Evolutionary conservation across 495 filamentous ascomycete genomes (phyloP), one percentile per base, ranked within the genome.

Genomic region (Annulohypoxylon nitens): DNA sequence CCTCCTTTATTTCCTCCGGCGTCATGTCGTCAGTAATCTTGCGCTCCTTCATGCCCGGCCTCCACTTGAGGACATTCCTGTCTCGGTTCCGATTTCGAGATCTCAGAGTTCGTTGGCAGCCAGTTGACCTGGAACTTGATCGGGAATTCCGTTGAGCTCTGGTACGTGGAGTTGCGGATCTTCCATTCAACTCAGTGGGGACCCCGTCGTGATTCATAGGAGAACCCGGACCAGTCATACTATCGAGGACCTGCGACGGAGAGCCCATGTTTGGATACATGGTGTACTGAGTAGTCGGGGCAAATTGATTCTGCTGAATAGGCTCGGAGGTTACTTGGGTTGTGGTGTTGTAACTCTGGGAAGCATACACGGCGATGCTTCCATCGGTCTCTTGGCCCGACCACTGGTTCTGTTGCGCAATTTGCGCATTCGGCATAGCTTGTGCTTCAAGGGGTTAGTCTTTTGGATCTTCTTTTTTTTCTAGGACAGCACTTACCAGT

Each of bases 1-100:
- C 33, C 26, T 41, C 47, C 12, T 54, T 30, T 7, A 11, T 53
- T n/a, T 67, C 62, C 11, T 61, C 62, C 5, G 53, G 47, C 25
- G 69, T 37, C 62, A 65, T 65, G 16, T 66, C 63, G 36, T 53
- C 45, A 0, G 62, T 65, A n/a, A 71, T 61, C 16, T 53, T 37
- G n/a, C 14, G 16, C 25, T 64, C 53, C 20, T 70, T 70, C 48
- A 70, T 36, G 0, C 67, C 67, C 0, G 63, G 16, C 14, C 14
- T 20, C 62, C 55, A 65, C 10, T 30, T 26, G 39, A 71, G 26
- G 2, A 18, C 33, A 12, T 3, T 20, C 48, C 30, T 20, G 18
- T 8, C 36, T 7, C 4, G 30, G 5, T 30, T 30, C 3, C 30
- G 30, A 30, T 30, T 30, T 30, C 30, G 4, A 8, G 12, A 4